phyloP scores from a whole-genome alignment of 2,329 filamentous ascomycete species.

The Pseudocercospora fuligena region DNA sequence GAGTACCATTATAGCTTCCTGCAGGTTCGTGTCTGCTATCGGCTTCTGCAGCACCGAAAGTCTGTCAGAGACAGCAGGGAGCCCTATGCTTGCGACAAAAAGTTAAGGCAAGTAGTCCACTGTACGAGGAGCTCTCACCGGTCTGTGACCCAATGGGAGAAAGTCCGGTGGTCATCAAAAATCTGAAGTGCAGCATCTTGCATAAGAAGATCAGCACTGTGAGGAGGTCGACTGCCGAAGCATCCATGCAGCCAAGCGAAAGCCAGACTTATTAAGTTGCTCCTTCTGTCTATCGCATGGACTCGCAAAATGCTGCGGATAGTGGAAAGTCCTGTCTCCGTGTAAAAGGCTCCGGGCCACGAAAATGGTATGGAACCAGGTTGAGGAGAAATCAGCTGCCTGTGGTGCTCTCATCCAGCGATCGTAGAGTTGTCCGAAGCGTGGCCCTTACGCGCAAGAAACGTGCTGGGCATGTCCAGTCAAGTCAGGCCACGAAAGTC shows the following conservation, averaged over 20 bases:
- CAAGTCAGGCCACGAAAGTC: conserved; percentile 3
- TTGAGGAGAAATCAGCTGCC: too few species aligned
- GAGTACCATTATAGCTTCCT: neutral
- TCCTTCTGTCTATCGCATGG: too few species aligned
- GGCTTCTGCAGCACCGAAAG: neutral
- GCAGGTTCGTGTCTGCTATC: neutral
- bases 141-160: neutral
- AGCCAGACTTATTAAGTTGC: neutral
- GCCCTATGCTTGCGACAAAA: neutral
- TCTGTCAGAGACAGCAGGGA: neutral
- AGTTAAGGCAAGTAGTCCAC: neutral
- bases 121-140: neutral
- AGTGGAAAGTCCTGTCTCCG: too few species aligned
- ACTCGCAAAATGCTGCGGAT: too few species aligned
- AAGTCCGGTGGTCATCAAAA: neutral
- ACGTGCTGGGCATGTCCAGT: neutral
- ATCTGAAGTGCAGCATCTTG: neutral
- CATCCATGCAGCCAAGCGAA: neutral
- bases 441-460: neutral
- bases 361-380: too few species aligned
- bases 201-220: neutral
- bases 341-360: too few species aligned
- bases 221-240: neutral
- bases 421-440: neutral
- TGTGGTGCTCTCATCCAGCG: too few species aligned